These are phyloP conservation scores for Tolypocladium amazonense DNA, from an alignment of 2,329 filamentous ascomycete species.

Conservation along the genomic window DNA sequence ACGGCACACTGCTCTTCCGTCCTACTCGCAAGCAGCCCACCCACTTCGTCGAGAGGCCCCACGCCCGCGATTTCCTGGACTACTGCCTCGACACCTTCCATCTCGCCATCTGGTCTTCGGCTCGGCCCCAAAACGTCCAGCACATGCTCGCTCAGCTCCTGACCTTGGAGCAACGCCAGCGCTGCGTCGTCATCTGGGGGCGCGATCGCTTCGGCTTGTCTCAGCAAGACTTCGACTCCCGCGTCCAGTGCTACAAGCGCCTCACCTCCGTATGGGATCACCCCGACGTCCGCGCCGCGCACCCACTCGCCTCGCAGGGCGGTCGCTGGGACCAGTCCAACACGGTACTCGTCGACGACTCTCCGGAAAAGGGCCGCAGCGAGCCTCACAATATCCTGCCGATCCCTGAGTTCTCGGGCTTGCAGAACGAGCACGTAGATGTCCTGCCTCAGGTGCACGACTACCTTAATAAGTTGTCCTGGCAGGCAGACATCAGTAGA, in stretches of 20 bases:
- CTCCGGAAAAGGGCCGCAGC: conserved; percentile 62
- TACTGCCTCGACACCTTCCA: conserved; percentile 66
- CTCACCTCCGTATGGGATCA: conserved; percentile 62
- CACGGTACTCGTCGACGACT: conserved; percentile 86
- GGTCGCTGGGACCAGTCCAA: conserved; percentile 68
- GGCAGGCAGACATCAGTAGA: conserved; percentile 49
- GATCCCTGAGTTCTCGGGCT: conserved; percentile 64
- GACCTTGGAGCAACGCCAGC: conserved; percentile 34
- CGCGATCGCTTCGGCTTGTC: conserved; percentile 66
- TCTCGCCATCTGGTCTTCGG: conserved; percentile 88
- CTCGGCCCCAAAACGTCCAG: conserved; percentile 60
- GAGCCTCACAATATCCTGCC: conserved; percentile 78
- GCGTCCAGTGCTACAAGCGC: conserved; percentile 85
- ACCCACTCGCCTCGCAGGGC: conserved; percentile 29
- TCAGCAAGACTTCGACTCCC: conserved; percentile 49
- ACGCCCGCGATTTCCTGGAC: conserved; percentile 56
- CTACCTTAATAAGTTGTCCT: conserved; percentile 45
- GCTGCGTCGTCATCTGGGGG: conserved; percentile 64
- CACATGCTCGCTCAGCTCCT: conserved; percentile 59
- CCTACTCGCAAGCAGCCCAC: conserved; percentile 37
- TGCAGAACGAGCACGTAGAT: conserved; percentile 24
- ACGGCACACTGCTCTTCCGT: conserved; percentile 78
- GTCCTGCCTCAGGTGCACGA: conserved; percentile 51
- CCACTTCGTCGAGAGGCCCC: conserved; percentile 55
- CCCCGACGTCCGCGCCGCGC: conserved; percentile 27